Evolutionary conservation across 192 early-diverging fungal species (phyloP).

Genomic region (Podila verticillata): DNA sequence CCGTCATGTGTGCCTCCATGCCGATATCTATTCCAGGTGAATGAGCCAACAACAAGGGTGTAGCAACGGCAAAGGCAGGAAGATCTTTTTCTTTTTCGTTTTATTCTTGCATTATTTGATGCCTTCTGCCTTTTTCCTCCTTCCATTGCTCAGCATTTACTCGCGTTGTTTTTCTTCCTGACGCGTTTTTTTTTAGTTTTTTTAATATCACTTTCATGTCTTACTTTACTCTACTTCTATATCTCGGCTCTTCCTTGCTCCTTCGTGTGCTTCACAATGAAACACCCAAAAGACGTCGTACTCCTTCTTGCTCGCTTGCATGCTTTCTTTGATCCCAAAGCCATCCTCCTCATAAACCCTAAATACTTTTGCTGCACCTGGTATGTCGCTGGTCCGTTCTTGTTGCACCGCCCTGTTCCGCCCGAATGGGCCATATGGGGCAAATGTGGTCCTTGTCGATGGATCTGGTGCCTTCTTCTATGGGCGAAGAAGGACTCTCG

Average conservation of each 20-base stretch:
- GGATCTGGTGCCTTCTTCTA: neutral
- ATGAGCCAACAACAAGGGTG: no score
- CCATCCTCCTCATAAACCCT: neutral
- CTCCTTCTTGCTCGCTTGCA: no score
- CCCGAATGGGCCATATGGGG: neutral
- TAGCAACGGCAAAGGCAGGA: no score
- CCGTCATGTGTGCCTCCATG: no score
- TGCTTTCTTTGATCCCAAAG: neutral
- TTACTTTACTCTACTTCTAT: no score
- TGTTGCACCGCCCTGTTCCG: slow-evolving; percentile 3
- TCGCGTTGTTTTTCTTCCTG: neutral
- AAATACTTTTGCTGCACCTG: slow-evolving; percentile 1
- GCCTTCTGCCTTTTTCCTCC: neutral
- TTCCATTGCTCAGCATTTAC: neutral
- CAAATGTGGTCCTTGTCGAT: slow-evolving; percentile 1
- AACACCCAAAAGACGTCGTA: no score
- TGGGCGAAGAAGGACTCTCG: neutral
- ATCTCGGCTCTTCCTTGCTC: no score
- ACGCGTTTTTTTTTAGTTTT: no score
- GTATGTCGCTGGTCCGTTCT: neutral
- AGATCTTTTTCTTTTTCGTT: neutral
- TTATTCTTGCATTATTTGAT: neutral
- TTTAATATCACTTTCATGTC: no score
- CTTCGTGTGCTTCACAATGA: no score
- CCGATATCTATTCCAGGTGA: no score